These are phyloP conservation scores for Triangularia verruculosa DNA, from an alignment of 2,329 filamentous ascomycete genomes.

Conservation along the genomic window DNA sequence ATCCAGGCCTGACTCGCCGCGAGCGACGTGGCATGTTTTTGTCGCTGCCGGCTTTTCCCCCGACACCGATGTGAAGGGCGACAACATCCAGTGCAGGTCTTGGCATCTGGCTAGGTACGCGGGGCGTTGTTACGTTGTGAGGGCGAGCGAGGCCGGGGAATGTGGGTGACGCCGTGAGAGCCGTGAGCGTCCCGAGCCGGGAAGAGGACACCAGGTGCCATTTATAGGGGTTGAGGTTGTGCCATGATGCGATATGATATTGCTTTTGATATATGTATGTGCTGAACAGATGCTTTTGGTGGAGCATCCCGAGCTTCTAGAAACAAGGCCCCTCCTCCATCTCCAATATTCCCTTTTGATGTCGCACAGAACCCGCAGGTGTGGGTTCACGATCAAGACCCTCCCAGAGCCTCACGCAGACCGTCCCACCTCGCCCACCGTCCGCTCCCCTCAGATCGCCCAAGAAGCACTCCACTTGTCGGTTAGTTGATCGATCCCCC, in stretches of 20 bases:
- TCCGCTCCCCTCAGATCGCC: slow-evolving; percentile 25
- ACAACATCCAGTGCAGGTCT: slow-evolving; percentile 1
- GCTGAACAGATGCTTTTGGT: slow-evolving; percentile 14
- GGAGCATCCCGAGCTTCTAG: slow-evolving; percentile 27
- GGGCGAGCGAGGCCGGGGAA: not conserved
- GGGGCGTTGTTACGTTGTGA: slow-evolving; percentile 1
- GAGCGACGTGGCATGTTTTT: slow-evolving; percentile 20
- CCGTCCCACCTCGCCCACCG: slow-evolving; percentile 3
- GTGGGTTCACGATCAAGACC: slow-evolving; percentile 31
- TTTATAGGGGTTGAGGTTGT: not conserved
- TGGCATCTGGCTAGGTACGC: slow-evolving; percentile 3
- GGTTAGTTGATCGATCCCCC: slow-evolving; percentile 19
- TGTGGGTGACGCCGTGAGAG: slow-evolving; percentile 2
- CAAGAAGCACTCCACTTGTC: slow-evolving; percentile 23
- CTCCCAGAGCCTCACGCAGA: slow-evolving; percentile 31
- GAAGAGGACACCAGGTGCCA: not conserved
- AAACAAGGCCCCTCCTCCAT: slow-evolving; percentile 28
- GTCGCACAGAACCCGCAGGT: slow-evolving; percentile 32
- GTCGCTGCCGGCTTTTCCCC: slow-evolving; percentile 5
- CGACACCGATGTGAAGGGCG: slow-evolving; percentile 1
- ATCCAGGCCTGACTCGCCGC: slow-evolving; percentile 16
- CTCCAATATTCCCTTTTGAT: slow-evolving; percentile 28
- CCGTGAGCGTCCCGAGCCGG: slow-evolving; percentile 5
- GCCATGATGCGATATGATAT: slow-evolving; percentile 7
- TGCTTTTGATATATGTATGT: slow-evolving; percentile 19